A percentile compares a stretch with the other conserved stretches of the same genome.
Evolutionary conservation across 2,329 filamentous ascomycete genomes (phyloP).

Genomic region (Torrubiella hemipterigena): DNA sequence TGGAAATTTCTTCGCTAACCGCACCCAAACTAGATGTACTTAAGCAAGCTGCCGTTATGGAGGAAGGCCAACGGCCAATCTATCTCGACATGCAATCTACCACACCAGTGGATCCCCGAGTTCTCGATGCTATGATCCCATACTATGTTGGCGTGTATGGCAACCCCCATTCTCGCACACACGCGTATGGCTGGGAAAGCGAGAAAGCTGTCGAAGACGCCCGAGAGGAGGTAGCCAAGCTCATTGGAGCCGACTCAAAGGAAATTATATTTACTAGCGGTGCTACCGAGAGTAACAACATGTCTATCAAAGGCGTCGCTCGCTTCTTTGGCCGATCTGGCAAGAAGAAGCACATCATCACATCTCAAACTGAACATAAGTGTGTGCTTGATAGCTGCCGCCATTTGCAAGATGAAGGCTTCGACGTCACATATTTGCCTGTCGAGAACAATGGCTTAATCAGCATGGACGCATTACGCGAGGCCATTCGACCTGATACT

Average conservation of each 20-base stretch:
- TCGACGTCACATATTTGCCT: constrained; percentile 91
- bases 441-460: constrained; percentile 81
- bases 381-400: constrained; percentile 95
- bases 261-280: constrained; percentile 99
- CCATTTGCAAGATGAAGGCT: constrained; percentile 93
- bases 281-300: constrained; percentile 97
- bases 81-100: constrained; percentile 98
- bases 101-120: constrained; percentile 85
- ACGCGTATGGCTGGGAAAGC: constrained; percentile 97
- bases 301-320: constrained; percentile 98
- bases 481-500: constrained; percentile 83
- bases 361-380: constrained; percentile 96
- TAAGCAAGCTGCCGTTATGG: constrained; percentile 86
- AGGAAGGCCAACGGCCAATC: constrained; percentile 84
- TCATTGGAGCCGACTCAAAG: constrained; percentile 91
- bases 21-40: constrained; percentile 51
- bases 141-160: constrained; percentile 89
- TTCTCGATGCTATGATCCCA: constrained; percentile 93
- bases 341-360: constrained; percentile 98
- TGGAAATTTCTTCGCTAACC: constrained; percentile 6
- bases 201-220: constrained; percentile 88
- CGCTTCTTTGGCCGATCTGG: constrained; percentile 85
- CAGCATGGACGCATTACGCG: constrained; percentile 71
- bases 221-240: constrained; percentile 65
- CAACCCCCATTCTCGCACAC: constrained; percentile 93